Base-by-base conservation (phyloP, 495 filamentous ascomycete genomes). In the Apiosordaria backusii region DNA sequence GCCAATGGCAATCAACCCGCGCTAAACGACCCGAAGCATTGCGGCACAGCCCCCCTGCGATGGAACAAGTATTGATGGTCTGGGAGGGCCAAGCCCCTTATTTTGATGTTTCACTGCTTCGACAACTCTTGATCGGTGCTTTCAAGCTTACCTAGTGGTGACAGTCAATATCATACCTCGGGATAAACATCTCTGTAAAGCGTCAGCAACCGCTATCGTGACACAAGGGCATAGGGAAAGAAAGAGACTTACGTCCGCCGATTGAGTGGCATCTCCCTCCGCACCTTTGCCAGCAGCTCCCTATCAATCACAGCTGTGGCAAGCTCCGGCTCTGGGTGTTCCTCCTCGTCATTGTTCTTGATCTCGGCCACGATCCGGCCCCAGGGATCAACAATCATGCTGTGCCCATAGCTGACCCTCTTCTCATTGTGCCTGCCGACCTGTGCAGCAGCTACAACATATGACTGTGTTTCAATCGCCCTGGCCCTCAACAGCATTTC, bases 311-410 rank as follows among this genome's bases (percentile, higher is more conserved):
- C 80, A 0, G 81, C 82, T 0, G 83, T 67, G 0, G 77, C 83
- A 54, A 85, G 75, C 7, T 80, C 82, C 4, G 79, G 76, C 13
- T 78, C 78, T 1, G 70, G 74, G 2, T 69, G 70, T 24, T 73
- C 73, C 10, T 9, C 35, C 16, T 15, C 35, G 5, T 35, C 29
- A 35, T 15, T 3, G 68, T 87, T 79, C 67, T 81, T 83, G 29
- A 93, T 76, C 68, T 88, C 81, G 1, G 86, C 83, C 23, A 95
- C 57, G 3, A 97, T 83, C 57, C 85, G 83, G 0, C 94, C 94
- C 94, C 94, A 97, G 0, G 94, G 94, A 70, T 89, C 87, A 19
- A 97, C 83, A 50, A 97, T 89, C 83, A 96, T 88, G 59, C 91
- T 90, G 76, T 93, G 89, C 0, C 95, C 95, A 77, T 96, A 97